Evolutionary conservation across 2,329 filamentous ascomycete genomes (phyloP), one percentile per base, ranked within the genome.

Genomic region (Aspergillus carbonarius): DNA sequence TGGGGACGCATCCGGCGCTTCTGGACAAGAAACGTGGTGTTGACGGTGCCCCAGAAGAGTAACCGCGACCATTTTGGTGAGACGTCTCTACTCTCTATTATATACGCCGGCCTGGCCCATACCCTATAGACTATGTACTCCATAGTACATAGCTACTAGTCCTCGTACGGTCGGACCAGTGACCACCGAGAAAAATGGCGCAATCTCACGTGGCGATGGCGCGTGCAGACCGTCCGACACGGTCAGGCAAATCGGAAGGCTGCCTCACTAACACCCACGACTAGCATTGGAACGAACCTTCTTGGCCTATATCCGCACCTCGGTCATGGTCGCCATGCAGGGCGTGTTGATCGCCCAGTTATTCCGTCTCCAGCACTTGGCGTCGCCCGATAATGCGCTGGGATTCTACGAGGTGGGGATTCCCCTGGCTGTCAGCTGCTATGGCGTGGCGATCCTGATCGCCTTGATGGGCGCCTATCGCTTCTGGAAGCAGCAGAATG

Each of bases 201-300:
- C 25, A 40, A 54, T 54, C 37, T n/a, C 51, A 54, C 39, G 40
- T 54, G 51, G 51, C 35, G 37, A 54, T 54, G 32, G 37, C 46
- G 20, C 32, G 2, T 10, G 48, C 23, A 12, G 32, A 20, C 23
- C 3, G 23, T 3, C 23, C 23, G 5, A 23, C 23, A 40, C 10
- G 12, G 9, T 23, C 13, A 30, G 34, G n/a, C 10, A 39, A 12
- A 50, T 20, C 39, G 30, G 30, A 32, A 32, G 30, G 30, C 30
- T 10, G 30, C 30, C 27, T 54, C 5, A 9, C 25, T 17, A 51
- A 7, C 32, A 34, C 59, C 54, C 37, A 62, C 35, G 49, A 20
- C 35, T 66, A 91, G 89, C 89, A 37, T 82, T 91, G 55, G 88
- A 92, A 74, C 81, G 89, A 57, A 92, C 89, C 17, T 92, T 88